These are phyloP conservation scores for Eutrema yunnanense DNA, from an alignment of 345 rosid species.

Conservation along the genomic window DNA sequence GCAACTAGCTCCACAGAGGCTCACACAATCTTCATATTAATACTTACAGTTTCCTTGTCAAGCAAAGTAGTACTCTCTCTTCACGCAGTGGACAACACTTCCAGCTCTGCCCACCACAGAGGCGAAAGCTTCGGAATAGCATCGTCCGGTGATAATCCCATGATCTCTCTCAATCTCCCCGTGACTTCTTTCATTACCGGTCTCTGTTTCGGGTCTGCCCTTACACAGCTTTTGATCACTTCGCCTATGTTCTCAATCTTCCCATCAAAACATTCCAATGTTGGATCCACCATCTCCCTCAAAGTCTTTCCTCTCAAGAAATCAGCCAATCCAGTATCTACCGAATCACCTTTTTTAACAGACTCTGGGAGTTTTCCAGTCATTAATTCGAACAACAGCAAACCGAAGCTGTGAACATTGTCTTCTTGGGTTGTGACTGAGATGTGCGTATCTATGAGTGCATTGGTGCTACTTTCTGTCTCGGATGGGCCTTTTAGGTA, in stretches of 20 bases:
- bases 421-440: slow-evolving; percentile 19
- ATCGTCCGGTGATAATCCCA: slow-evolving; percentile 58
- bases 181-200: slow-evolving; percentile 52
- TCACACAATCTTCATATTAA: slow-evolving; percentile 18
- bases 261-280: slow-evolving; percentile 42
- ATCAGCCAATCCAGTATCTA: slow-evolving; percentile 30
- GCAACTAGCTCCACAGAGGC: slow-evolving; percentile 15
- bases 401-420: slow-evolving; percentile 66
- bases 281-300: slow-evolving; percentile 53
- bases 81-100: slow-evolving; percentile 59
- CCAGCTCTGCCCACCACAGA: slow-evolving; percentile 99
- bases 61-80: slow-evolving; percentile 1
- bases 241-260: slow-evolving; percentile 47
- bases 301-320: slow-evolving; percentile 33
- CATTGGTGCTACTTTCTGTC: slow-evolving; percentile 24
- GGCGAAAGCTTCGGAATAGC: slow-evolving; percentile 73
- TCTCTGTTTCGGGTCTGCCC: slow-evolving; percentile 53
- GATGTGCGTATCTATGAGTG: slow-evolving; percentile 22
- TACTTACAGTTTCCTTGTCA: slow-evolving; percentile 23
- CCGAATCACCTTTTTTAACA: slow-evolving; percentile 36
- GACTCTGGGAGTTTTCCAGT: slow-evolving; percentile 63
- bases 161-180: slow-evolving; percentile 55
- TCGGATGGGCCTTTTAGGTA: slow-evolving; percentile 31
- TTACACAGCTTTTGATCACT: slow-evolving; percentile 57
- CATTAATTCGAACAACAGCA: slow-evolving; percentile 61